A percentile compares a stretch with the other conserved stretches of the same genome.
phyloP scores from a whole-genome alignment of 495 filamentous ascomycete species.

The Tetracladium marchalianum region DNA sequence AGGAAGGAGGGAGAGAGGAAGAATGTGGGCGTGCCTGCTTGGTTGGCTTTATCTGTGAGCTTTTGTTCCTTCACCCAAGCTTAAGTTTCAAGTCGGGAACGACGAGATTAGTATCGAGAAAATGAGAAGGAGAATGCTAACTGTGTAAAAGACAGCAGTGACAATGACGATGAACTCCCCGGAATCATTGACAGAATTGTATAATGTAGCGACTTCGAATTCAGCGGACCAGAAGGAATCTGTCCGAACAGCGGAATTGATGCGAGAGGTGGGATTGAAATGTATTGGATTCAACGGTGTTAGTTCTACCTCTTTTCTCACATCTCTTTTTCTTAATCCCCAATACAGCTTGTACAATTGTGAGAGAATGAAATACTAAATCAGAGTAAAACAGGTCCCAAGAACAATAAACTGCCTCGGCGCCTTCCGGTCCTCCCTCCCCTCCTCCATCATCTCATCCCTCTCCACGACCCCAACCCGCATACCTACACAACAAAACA shows the following conservation, averaged over 20 bases:
- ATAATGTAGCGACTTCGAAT: constrained; percentile 36
- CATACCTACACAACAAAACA: constrained; percentile 25
- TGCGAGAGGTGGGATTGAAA: constrained; percentile 72
- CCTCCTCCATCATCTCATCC: constrained; percentile 29
- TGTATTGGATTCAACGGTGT: constrained; percentile 74
- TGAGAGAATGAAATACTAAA: not conserved
- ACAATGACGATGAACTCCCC: constrained; percentile 72
- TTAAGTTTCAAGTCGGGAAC: not conserved
- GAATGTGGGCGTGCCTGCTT: constrained; percentile 48
- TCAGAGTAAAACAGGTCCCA: constrained; percentile 39
- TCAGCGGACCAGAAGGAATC: constrained; percentile 24
- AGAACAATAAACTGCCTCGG: constrained; percentile 69
- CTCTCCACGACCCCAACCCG: constrained; percentile 43
- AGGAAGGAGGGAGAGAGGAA: constrained; percentile 40
- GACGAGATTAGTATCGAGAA: not conserved
- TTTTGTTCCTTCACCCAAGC: not conserved
- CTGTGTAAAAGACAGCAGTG: constrained; percentile 44
- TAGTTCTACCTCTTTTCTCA: constrained; percentile 6
- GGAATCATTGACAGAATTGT: constrained; percentile 47
- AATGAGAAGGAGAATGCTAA: constrained; percentile 5
- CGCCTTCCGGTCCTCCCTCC: constrained; percentile 51
- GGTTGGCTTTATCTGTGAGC: constrained; percentile 55
- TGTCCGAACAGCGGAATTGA: constrained; percentile 56
- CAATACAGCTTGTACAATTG: no score
- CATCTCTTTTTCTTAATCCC: not conserved